phyloP scores from a whole-genome alignment of 192 early-diverging fungal genomes.

The Umbelopsis vinacea region DNA sequence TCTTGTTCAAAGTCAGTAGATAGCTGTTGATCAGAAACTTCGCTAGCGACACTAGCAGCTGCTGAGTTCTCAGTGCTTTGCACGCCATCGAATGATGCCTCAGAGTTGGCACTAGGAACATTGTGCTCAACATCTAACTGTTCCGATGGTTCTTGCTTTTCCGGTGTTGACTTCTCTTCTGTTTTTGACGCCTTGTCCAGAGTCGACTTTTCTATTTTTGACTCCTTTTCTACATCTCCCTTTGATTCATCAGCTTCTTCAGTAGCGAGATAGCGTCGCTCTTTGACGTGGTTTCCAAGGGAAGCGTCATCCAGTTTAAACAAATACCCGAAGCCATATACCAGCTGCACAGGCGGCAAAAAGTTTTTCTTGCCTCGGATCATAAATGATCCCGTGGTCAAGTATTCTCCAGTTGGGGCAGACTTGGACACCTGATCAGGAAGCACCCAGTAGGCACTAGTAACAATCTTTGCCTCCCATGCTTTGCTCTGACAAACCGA shows the following conservation, averaged over 20 bases:
- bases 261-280: conserved; percentile 54
- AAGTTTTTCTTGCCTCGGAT: conserved; percentile 94
- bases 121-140: not conserved
- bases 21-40: not conserved
- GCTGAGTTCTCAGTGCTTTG: not conserved
- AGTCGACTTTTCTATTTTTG: not conserved
- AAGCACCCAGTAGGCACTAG: conserved; percentile 93
- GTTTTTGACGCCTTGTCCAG: not conserved
- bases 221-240: not conserved
- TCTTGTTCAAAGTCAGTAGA: not conserved
- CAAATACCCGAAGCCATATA: conserved; percentile 95
- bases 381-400: conserved; percentile 92
- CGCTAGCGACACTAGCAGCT: not conserved
- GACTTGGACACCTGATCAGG: conserved; percentile 87
- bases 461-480: conserved; percentile 97
- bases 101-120: not conserved
- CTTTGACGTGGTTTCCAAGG: conserved; percentile 75
- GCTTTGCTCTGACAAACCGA: conserved; percentile 92
- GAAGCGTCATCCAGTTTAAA: conserved; percentile 89
- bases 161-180: too few relatives aligned
- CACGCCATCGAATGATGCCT: not conserved
- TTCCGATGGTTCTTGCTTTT: not conserved
- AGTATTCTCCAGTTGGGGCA: conserved; percentile 89
- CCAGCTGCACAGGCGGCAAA: conserved; percentile 90
- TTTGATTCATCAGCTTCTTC: conserved; percentile 39